A percentile compares a stretch with the other conserved stretches of the same genome.
Conservation (phyloP, 2,329 filamentous ascomycete species). For the Phialophora tarda region DNA sequence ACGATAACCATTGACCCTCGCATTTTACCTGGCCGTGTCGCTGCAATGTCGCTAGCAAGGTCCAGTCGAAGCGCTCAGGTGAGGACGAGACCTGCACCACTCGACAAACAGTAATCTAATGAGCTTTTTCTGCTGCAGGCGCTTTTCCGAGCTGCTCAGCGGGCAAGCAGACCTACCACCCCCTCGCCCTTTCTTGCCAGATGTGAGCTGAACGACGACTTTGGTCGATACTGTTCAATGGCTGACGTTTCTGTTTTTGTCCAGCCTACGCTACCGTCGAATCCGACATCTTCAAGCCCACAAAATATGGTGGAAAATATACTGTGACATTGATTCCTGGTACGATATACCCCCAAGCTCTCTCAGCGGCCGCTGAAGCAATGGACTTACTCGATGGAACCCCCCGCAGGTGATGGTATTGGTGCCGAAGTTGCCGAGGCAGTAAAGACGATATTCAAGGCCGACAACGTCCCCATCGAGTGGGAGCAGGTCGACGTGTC, state of each 20-base stretch:
- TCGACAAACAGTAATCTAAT: conserved; percentile 11
- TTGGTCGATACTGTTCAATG: background rate
- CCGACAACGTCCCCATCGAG: conserved; percentile 96
- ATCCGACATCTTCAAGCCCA: conserved; percentile 97
- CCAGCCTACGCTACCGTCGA: conserved; percentile 70
- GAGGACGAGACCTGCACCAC: conserved; percentile 1
- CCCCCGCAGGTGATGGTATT: conserved; percentile 77
- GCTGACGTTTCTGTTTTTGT: conserved; percentile 4
- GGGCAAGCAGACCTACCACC: conserved; percentile 28
- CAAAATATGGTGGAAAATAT: conserved; percentile 99
- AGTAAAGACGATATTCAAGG: conserved; percentile 99
- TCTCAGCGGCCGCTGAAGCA: background rate
- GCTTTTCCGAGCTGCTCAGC: conserved; percentile 37
- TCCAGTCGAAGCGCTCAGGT: conserved; percentile 38
- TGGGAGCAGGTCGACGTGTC: conserved; percentile 99
- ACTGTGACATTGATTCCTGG: conserved; percentile 97
- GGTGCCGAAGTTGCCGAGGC: conserved; percentile 97
- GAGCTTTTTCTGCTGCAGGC: conserved; percentile 34
- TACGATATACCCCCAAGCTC: conserved; percentile 47
- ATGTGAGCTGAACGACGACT: conserved; percentile 30
- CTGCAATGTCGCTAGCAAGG: conserved; percentile 37
- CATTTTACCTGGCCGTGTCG: conserved; percentile 10
- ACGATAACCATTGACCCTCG: conserved; percentile 6
- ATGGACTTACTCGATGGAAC: conserved; percentile 22
- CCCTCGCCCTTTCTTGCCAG: conserved; percentile 34